phyloP scores from a whole-genome alignment of 2,329 filamentous ascomycete genomes.

The Aspergillus pseudoglaucus region DNA sequence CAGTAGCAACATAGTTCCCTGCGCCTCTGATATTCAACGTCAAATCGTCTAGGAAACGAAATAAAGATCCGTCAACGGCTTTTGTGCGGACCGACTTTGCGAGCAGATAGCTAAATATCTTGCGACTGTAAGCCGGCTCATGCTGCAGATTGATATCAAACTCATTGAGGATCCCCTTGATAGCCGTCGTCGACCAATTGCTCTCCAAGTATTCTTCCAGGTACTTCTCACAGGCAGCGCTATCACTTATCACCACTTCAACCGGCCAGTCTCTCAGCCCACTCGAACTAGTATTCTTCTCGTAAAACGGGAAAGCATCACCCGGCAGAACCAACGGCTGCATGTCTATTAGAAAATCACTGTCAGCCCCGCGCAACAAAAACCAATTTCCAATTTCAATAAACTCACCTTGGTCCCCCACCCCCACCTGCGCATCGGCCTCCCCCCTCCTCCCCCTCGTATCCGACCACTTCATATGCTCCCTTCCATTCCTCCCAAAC shows the following conservation, averaged over 20 bases:
- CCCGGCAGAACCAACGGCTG: conserved; percentile 12
- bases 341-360: conserved; percentile 9
- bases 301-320: conserved; percentile 14
- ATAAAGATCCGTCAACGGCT: conserved; percentile 16
- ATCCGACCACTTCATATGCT: conserved; percentile 32
- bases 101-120: conserved; percentile 29
- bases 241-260: background rate
- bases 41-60: conserved; percentile 31
- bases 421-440: conserved; percentile 11
- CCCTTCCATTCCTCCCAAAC: conserved; percentile 35
- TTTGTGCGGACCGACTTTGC: conserved; percentile 5
- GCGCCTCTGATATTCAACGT: conserved; percentile 30
- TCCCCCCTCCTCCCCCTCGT: conserved; percentile 13
- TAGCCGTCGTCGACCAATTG: conserved; percentile 20
- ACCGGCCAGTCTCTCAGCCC: conserved; percentile 1
- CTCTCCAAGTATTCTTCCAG: conserved; percentile 15
- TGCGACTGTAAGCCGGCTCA: conserved; percentile 29
- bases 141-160: conserved; percentile 27
- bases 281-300: conserved; percentile 11
- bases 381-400: background rate
- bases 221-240: conserved; percentile 4
- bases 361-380: background rate
- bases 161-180: conserved; percentile 20
- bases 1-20: conserved; percentile 27
- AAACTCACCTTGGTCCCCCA: background rate